Base-by-base conservation (phyloP, 768 basidiomycete species). In the Boletus sp. region DNA sequence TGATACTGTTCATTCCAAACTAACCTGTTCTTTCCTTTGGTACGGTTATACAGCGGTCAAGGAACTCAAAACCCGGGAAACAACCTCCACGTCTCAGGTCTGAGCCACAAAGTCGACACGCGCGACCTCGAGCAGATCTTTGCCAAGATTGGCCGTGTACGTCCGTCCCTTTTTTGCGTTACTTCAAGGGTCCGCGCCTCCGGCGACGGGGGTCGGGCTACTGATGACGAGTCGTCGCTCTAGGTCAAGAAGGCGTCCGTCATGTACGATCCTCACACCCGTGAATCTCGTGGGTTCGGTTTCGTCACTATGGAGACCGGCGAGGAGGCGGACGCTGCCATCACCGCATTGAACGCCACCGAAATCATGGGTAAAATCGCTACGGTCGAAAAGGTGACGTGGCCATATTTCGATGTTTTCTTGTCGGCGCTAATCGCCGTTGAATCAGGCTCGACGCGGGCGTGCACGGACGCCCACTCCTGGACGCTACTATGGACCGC, bases 401-500 rank as follows among this genome's bases (percentile, higher is more conserved):
- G 29, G 24, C 45, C 5, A 7, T 30, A 7, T 50, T 29, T 40
- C 1, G 41, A 5, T 1, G 0, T n/a, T 50, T 32, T 28, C 50
- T 20, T 55, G 29, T 49, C 40, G 9, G 49, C 9, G 39, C 58
- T 64, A 14, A 46, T 52, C 35, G 6, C 52, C 49, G 18, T 50
- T 63, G 28, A 7, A 54, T 28, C 41, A 92, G 92, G 93, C 93
- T 61, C 89, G 92, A 50, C 88, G 92, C 62, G 93, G 89, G 54
- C 87, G 93, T 59, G 93, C 92, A 17, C 81, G 93, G 61, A 91
- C 93, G 12, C 90, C 96, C 3, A 99, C 96, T 7, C 96, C 96
- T 4, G 96, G 96, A 29, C 78, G 89, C 52, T 99, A 99, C 81
- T 92, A 91, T 60, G 95, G 94, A 0, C 92, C 94, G 47, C 92